These are phyloP conservation scores for Incumbomyces lentus DNA, from an alignment of 2,329 filamentous ascomycete species.

Conservation along the genomic window DNA sequence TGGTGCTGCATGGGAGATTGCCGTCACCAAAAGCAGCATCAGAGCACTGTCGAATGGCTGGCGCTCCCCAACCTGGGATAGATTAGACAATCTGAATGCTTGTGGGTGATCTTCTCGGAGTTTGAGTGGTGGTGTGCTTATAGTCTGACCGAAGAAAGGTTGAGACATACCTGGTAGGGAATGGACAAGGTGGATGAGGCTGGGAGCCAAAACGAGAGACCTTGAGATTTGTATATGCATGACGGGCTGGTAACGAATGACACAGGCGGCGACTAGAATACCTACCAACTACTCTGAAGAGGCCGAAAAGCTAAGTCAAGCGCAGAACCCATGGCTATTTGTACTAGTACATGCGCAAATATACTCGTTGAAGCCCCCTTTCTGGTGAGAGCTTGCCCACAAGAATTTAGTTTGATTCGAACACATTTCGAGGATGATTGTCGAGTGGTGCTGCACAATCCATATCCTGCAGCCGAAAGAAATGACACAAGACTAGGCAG, in stretches of 20 bases:
- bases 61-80: neutral
- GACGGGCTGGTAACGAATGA: constrained; percentile 1
- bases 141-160: neutral
- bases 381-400: too few species aligned
- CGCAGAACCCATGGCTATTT: neutral
- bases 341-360: neutral
- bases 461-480: too few species aligned
- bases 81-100: neutral
- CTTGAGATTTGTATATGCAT: neutral
- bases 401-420: too few species aligned
- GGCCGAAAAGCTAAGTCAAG: neutral
- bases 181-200: neutral
- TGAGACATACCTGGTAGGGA: constrained; percentile 3
- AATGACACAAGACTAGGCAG: too few species aligned
- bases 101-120: neutral
- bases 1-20: neutral
- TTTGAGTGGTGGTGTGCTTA: neutral
- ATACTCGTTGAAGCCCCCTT: too few species aligned
- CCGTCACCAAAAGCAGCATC: neutral
- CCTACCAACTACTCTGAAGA: neutral
- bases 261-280: neutral
- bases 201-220: neutral
- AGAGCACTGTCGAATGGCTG: neutral
- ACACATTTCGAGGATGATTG: too few species aligned
- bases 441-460: too few species aligned